Percentiles rank a stretch among this genome's conserved stretches.
phyloP scores from a whole-genome alignment of 2,329 filamentous ascomycete species.

The Verticillium isaacii region DNA sequence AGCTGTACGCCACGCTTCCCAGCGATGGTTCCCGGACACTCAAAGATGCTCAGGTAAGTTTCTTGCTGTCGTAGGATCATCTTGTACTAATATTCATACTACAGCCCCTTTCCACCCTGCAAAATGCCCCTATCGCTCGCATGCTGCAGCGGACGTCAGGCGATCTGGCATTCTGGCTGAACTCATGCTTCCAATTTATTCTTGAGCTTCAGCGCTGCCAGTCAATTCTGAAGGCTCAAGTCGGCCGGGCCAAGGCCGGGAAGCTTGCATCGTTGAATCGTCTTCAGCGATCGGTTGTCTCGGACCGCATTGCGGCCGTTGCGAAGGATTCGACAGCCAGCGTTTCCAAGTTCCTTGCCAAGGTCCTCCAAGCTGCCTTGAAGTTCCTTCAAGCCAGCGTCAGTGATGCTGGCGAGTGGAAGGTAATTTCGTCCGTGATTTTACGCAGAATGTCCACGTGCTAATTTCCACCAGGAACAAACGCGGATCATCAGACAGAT shows the following conservation, averaged over 20 bases:
- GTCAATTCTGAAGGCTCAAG: conserved; percentile 35
- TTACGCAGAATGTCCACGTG: background rate
- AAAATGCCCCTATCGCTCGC: conserved; percentile 49
- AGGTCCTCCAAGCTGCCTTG: conserved; percentile 34
- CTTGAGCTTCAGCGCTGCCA: conserved; percentile 37
- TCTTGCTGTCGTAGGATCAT: conserved; percentile 3
- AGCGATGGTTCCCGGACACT: conserved; percentile 20
- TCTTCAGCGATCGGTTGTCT: conserved; percentile 55
- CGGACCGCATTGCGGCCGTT: conserved; percentile 48
- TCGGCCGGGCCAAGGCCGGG: conserved; percentile 34
- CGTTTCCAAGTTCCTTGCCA: conserved; percentile 45
- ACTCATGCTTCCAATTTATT: conserved; percentile 46
- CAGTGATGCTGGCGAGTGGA: conserved; percentile 21
- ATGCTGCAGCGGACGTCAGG: conserved; percentile 30
- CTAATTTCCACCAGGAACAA: conserved; percentile 18
- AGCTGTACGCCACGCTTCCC: conserved; percentile 28
- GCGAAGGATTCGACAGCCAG: conserved; percentile 57
- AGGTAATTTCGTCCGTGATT: conserved; percentile 16
- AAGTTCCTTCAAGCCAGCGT: conserved; percentile 34
- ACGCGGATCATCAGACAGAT: conserved; percentile 31
- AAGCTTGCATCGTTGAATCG: conserved; percentile 53
- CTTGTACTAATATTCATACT: conserved; percentile 10
- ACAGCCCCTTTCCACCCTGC: conserved; percentile 54
- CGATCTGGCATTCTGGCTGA: conserved; percentile 41
- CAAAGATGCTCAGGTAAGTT: conserved; percentile 38